These are phyloP conservation scores for Plasmodium vivax DNA, from an alignment of 169 alveolate genomes.

Conservation along the genomic window DNA sequence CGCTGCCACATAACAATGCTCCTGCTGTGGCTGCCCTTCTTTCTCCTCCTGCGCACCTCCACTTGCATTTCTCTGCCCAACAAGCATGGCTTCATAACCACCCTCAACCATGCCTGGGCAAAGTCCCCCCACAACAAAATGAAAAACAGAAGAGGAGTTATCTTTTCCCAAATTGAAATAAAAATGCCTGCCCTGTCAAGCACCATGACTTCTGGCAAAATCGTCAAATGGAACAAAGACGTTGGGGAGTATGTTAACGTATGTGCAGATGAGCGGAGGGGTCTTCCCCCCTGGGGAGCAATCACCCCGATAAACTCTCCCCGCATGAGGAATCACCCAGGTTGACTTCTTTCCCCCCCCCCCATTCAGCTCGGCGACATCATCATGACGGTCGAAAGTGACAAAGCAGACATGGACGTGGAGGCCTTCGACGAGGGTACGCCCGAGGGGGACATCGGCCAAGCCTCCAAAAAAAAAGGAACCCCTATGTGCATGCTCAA, in stretches of 20 bases:
- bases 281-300: not conserved
- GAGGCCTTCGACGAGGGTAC: conserved; percentile 79
- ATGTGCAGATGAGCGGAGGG: not conserved
- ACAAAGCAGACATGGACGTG: conserved; percentile 83
- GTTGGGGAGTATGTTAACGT: conserved; percentile 80
- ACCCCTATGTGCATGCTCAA: not conserved
- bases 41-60: conserved; percentile 3
- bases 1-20: conserved; percentile 1
- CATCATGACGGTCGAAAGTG: conserved; percentile 80
- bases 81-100: conserved; percentile 21
- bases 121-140: not conserved
- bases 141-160: conserved; percentile 13
- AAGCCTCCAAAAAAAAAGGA: not conserved
- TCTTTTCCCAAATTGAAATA: conserved; percentile 45
- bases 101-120: not conserved
- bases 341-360: not conserved
- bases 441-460: not conserved
- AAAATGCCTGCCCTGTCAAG: conserved; percentile 83
- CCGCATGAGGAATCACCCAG: not conserved
- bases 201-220: conserved; percentile 84
- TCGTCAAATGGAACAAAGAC: conserved; percentile 83
- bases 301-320: not conserved
- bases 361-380: conserved; percentile 76
- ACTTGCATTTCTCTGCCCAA: conserved; percentile 12
- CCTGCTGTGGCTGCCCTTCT: not conserved